Evolutionary conservation across 1,139 yeast genomes (phyloP).

Genomic region (Hansenula lynferdii): DNA sequence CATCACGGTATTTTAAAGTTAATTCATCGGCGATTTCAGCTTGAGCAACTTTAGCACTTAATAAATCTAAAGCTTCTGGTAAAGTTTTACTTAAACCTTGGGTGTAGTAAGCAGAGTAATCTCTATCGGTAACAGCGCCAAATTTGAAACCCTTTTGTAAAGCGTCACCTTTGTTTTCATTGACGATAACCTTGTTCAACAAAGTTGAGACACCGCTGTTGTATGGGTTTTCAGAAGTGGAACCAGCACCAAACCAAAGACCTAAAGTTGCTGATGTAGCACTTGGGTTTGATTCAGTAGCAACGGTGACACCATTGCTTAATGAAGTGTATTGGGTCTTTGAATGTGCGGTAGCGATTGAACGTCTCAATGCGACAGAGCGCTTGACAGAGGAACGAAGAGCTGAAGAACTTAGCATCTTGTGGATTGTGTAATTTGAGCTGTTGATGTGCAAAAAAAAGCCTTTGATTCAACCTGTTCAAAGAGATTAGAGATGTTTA

Average conservation of each 20-base stretch:
- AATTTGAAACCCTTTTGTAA: slow-evolving; percentile 41
- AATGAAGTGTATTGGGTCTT: slow-evolving; percentile 66
- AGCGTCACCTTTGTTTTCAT: slow-evolving; percentile 30
- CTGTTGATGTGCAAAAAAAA: background rate
- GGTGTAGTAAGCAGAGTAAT: slow-evolving; percentile 49
- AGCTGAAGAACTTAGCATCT: slow-evolving; percentile 22
- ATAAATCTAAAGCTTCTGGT: slow-evolving; percentile 23
- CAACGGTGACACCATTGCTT: slow-evolving; percentile 68
- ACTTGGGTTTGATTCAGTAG: slow-evolving; percentile 56
- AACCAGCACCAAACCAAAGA: slow-evolving; percentile 69
- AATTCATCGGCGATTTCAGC: slow-evolving; percentile 39
- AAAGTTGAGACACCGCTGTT: slow-evolving; percentile 75
- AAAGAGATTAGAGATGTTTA: no score
- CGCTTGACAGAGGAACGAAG: slow-evolving; percentile 13
- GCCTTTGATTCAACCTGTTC: no score
- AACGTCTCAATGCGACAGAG: slow-evolving; percentile 28
- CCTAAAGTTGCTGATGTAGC: slow-evolving; percentile 62
- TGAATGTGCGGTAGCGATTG: slow-evolving; percentile 48
- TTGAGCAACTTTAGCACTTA: slow-evolving; percentile 25
- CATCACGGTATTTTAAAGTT: slow-evolving; percentile 35
- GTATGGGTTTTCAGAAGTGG: slow-evolving; percentile 72
- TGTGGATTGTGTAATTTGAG: slow-evolving; percentile 2
- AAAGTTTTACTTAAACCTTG: slow-evolving; percentile 29
- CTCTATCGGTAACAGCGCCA: slow-evolving; percentile 42
- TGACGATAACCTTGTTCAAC: slow-evolving; percentile 46